These are phyloP conservation scores for Aspergillus niger DNA, from an alignment of 2,329 filamentous ascomycete species.

Conservation along the genomic window DNA sequence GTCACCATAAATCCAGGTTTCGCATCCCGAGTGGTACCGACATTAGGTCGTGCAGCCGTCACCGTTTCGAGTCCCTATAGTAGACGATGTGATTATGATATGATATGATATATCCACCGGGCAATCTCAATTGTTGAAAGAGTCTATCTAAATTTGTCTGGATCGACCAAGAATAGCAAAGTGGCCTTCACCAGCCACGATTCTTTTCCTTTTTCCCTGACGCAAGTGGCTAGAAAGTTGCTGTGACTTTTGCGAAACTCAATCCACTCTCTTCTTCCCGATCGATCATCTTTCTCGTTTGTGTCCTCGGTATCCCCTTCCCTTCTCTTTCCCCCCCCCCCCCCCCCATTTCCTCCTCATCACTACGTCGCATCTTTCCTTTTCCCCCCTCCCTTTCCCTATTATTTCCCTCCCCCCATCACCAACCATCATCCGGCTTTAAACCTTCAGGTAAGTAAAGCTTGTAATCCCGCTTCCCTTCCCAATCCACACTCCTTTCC, in stretches of 20 bases:
- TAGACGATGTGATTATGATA: too few species aligned
- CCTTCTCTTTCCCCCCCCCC: background rate
- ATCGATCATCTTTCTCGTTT: background rate
- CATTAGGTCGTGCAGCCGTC: too few species aligned
- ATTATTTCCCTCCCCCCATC: background rate
- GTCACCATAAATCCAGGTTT: too few species aligned
- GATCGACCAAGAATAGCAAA: background rate
- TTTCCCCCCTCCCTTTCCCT: background rate
- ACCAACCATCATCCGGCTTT: background rate
- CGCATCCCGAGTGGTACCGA: too few species aligned
- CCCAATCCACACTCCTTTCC: background rate
- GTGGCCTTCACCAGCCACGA: conserved; percentile 10
- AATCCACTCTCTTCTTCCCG: conserved; percentile 3
- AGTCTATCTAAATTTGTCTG: too few species aligned
- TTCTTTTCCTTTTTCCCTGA: background rate
- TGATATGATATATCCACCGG: too few species aligned
- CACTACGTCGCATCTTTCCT: background rate
- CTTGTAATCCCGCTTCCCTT: background rate
- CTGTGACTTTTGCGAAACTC: conserved; percentile 2
- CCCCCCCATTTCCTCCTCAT: conserved; percentile 5
- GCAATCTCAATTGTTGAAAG: too few species aligned
- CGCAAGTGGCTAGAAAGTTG: conserved; percentile 14
- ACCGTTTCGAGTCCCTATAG: too few species aligned
- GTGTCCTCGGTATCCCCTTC: background rate
- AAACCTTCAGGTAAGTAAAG: conserved; percentile 11